A percentile compares a stretch with the other conserved stretches of the same genome.
phyloP scores from a whole-genome alignment of 768 basidiomycete species.

The Trametes meyenii region DNA sequence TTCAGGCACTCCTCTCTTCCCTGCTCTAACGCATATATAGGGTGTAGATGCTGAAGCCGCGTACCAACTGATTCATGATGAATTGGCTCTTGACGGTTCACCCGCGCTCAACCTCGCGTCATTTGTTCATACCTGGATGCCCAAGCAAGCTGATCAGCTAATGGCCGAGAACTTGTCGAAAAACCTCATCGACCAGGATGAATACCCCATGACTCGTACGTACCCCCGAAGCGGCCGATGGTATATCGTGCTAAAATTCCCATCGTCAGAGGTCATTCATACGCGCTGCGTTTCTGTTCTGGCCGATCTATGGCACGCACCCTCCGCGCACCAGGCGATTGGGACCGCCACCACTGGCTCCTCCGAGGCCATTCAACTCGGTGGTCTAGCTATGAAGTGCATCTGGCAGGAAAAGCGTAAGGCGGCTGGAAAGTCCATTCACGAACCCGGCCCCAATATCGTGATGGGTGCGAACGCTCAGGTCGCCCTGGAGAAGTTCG shows the following conservation, averaged over 20 bases:
- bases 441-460: slow-evolving; percentile 68
- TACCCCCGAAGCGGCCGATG: background rate
- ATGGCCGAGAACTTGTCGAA: slow-evolving; percentile 68
- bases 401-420: slow-evolving; percentile 71
- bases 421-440: slow-evolving; percentile 63
- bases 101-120: slow-evolving; percentile 66
- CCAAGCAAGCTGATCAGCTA: slow-evolving; percentile 51
- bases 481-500: slow-evolving; percentile 72
- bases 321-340: slow-evolving; percentile 53
- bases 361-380: slow-evolving; percentile 73
- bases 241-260: background rate
- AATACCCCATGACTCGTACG: slow-evolving; percentile 62
- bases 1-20: background rate
- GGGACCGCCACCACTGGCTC: slow-evolving; percentile 74
- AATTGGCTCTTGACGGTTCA: slow-evolving; percentile 56
- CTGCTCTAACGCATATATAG: slow-evolving; percentile 30
- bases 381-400: slow-evolving; percentile 72
- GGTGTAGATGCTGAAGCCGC: slow-evolving; percentile 56
- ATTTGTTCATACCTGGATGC: slow-evolving; percentile 72
- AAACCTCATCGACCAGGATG: slow-evolving; percentile 71
- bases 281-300: slow-evolving; percentile 56
- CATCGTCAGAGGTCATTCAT: slow-evolving; percentile 43
- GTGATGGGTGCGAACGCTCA: slow-evolving; percentile 72
- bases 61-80: slow-evolving; percentile 67
- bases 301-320: slow-evolving; percentile 70